A percentile compares a stretch with the other conserved stretches of the same genome.
Evolutionary conservation across 176 grass and related monocot species (phyloP).

Genomic region (Phoenix roebelenii): DNA sequence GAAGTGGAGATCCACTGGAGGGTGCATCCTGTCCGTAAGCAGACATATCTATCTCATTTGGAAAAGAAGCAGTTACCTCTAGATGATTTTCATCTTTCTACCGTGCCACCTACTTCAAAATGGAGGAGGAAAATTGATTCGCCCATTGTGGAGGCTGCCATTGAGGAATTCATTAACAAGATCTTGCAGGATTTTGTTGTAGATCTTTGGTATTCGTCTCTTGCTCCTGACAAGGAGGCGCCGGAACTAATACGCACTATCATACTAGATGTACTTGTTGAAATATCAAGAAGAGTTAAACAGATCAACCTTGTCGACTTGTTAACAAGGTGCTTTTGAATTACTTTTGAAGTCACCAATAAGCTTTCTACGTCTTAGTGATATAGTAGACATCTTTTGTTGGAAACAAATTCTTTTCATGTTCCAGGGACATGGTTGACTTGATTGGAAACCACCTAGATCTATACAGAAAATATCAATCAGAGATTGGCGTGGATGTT

Average conservation of each 20-base stretch:
- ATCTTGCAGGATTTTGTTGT: conserved; percentile 84
- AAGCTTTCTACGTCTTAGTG: neutral
- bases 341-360: conserved; percentile 10
- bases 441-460: conserved; percentile 81
- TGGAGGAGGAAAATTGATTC: conserved; percentile 91
- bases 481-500: conserved; percentile 65
- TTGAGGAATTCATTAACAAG: conserved; percentile 81
- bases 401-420: neutral
- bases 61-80: conserved; percentile 58
- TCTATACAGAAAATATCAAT: conserved; percentile 80
- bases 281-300: conserved; percentile 71
- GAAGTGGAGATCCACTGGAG: conserved; percentile 82
- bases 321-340: conserved; percentile 62
- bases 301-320: conserved; percentile 91
- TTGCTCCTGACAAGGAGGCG: conserved; percentile 80
- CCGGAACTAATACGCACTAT: conserved; percentile 75
- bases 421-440: conserved; percentile 75
- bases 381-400: neutral
- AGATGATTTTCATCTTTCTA: conserved; percentile 64
- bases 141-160: conserved; percentile 59
- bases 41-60: conserved; percentile 55
- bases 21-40: conserved; percentile 47
- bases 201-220: conserved; percentile 82
- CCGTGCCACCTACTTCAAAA: conserved; percentile 48
- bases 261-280: conserved; percentile 79